Evolutionary conservation across 1,284 basidiomycete genomes (phyloP), one percentile per base, ranked within the genome.

Genomic region (Anthracocystis setariae): DNA sequence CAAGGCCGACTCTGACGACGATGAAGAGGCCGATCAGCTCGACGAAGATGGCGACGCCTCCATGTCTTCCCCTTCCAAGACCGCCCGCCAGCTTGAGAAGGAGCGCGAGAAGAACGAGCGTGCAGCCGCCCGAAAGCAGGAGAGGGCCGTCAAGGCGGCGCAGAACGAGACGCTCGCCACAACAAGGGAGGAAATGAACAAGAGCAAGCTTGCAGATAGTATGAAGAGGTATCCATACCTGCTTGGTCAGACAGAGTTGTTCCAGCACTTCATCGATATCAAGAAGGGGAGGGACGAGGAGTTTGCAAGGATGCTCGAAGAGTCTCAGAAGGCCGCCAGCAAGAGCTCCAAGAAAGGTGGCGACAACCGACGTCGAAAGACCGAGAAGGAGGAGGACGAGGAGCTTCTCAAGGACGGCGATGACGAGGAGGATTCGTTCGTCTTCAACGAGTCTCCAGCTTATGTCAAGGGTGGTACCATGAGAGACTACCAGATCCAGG

Each of bases 401-500:
- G 79, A 91, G 89, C 4, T 89, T 90, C 76, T 91, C 90, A 13
- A 87, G 89, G 72, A 94, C 91, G 86, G 92, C 90, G 83, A 92
- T 70, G 87, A 90, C 35, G 92, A 91, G 67, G 91, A 94, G 78
- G 90, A 66, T 13, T 35, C 70, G 0, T 82, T 79, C 51, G 71
- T 75, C 24, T 82, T 82, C 57, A 70, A 77, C 48, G 78, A 80
- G 53, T 73, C 68, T 37, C 80, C 80, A 15, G 46, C 58, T 8
- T 78, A 60, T 54, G 64, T 74, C 55, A 59, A 91, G 81, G 94
- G 87, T 17, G 88, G 96, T 9, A 87, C 85, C 45, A 97, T 98
- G 94, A 88, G 95, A 43, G 88, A 90, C 45, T 98, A 98, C 82
- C 96, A 98, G 83, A 84, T 98, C 2, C 94, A 98, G 82, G 96